Evolutionary conservation across 768 basidiomycete species (phyloP).

Genomic region (Lactarius psammicola): DNA sequence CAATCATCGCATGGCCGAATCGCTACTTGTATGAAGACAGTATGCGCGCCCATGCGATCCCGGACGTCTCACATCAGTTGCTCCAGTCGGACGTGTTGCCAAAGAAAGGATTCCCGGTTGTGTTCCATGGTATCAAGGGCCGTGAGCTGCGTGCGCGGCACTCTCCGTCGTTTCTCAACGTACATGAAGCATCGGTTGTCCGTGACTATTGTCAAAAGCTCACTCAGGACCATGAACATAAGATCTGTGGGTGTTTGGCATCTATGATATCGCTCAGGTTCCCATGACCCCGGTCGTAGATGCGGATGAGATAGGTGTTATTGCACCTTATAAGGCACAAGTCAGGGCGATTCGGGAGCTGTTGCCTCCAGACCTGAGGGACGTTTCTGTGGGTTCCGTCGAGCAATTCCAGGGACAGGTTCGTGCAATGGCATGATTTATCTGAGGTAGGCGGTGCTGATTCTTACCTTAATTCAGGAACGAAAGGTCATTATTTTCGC

Average conservation of each 20-base stretch:
- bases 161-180: constrained; percentile 44
- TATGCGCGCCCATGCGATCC: constrained; percentile 35
- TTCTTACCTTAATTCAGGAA: constrained; percentile 32
- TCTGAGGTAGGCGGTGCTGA: not conserved
- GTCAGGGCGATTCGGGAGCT: constrained; percentile 35
- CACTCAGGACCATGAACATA: constrained; percentile 31
- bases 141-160: constrained; percentile 36
- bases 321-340: constrained; percentile 44
- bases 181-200: constrained; percentile 38
- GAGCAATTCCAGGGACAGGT: constrained; percentile 47
- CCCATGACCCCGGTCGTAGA: constrained; percentile 25
- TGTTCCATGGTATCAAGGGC: constrained; percentile 39
- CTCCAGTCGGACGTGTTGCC: constrained; percentile 35
- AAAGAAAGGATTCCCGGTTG: constrained; percentile 33
- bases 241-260: constrained; percentile 34
- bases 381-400: constrained; percentile 39
- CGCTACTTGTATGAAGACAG: constrained; percentile 40
- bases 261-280: not conserved
- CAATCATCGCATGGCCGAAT: constrained; percentile 59
- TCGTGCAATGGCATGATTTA: not conserved
- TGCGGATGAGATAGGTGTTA: constrained; percentile 39
- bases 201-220: constrained; percentile 37
- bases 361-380: constrained; percentile 24
- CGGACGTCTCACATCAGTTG: constrained; percentile 31
- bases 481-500: constrained; percentile 40